Percentiles rank a stretch among this genome's conserved stretches.
Evolutionary conservation across 2,329 filamentous ascomycete species (phyloP).

Genomic region (Fusarium coicis): DNA sequence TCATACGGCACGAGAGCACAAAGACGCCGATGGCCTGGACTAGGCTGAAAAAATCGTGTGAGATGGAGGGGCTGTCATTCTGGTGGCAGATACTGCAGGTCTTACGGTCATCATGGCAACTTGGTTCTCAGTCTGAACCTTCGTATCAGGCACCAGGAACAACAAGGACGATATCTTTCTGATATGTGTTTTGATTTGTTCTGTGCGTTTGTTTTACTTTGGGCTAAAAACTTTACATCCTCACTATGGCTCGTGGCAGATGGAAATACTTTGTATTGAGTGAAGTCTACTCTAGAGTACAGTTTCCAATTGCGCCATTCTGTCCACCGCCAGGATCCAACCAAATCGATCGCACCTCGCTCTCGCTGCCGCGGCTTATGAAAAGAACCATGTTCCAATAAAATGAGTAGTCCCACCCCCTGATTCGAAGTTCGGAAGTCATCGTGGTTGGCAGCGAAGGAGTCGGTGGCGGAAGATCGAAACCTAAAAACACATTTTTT

Average conservation of each 20-base stretch:
- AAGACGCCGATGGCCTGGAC: background rate
- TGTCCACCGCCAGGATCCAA: background rate
- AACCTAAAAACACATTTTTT: constrained; percentile 5
- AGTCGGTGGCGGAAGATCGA: background rate
- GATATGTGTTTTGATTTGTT: background rate
- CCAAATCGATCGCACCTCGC: background rate
- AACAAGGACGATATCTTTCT: background rate
- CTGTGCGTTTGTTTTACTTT: background rate
- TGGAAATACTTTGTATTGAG: background rate
- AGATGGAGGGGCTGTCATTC: background rate
- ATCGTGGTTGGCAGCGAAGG: background rate
- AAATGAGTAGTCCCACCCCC: background rate
- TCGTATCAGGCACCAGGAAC: background rate
- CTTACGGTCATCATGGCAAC: background rate
- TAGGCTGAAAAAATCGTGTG: background rate
- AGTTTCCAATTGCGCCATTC: background rate
- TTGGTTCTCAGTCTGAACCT: background rate
- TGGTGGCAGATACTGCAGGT: background rate
- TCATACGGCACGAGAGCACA: background rate
- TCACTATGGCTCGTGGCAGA: background rate
- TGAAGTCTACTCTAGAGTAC: background rate
- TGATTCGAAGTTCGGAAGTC: background rate
- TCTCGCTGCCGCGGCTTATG: background rate
- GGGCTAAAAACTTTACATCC: background rate
- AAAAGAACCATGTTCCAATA: background rate